These are phyloP conservation scores for Morella rubra DNA, from an alignment of 306 rosid species.

Conservation along the genomic window DNA sequence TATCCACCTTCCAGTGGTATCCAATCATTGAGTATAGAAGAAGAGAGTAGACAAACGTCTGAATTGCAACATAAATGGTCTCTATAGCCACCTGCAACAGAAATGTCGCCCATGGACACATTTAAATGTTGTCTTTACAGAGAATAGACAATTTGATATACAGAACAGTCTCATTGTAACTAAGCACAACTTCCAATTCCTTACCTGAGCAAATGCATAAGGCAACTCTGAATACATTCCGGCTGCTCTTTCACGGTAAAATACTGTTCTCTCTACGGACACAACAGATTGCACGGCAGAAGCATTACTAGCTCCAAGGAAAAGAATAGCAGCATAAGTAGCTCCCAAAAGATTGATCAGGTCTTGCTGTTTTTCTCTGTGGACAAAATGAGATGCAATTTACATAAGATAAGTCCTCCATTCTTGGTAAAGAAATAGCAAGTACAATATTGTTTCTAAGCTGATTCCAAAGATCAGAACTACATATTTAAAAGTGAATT, in stretches of 20 bases:
- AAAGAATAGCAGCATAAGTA: constrained; percentile 37
- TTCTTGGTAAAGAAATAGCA: too few relatives aligned
- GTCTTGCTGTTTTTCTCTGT: constrained; percentile 49
- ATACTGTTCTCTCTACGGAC: constrained; percentile 49
- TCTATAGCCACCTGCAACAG: constrained; percentile 70
- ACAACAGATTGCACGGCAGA: constrained; percentile 42
- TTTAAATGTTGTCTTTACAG: too few relatives aligned
- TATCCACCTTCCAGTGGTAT: constrained; percentile 37
- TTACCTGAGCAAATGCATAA: constrained; percentile 62
- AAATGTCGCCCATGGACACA: too few relatives aligned
- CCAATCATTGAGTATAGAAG: constrained; percentile 80
- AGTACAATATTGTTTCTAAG: not conserved
- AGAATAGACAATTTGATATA: too few relatives aligned
- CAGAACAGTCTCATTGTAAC: too few relatives aligned
- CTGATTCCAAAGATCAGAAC: not conserved
- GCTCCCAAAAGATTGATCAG: constrained; percentile 47
- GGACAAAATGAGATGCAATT: not conserved
- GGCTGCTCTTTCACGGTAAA: constrained; percentile 60
- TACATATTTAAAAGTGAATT: not conserved
- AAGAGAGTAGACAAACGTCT: constrained; percentile 37
- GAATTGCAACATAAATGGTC: constrained; percentile 51
- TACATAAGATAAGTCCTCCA: too few relatives aligned
- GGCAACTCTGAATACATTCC: constrained; percentile 58
- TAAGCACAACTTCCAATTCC: not conserved
- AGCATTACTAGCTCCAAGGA: constrained; percentile 49